phyloP scores from a whole-genome alignment of 1,284 basidiomycete genomes.

The Cystobasidiaceae sp. region DNA sequence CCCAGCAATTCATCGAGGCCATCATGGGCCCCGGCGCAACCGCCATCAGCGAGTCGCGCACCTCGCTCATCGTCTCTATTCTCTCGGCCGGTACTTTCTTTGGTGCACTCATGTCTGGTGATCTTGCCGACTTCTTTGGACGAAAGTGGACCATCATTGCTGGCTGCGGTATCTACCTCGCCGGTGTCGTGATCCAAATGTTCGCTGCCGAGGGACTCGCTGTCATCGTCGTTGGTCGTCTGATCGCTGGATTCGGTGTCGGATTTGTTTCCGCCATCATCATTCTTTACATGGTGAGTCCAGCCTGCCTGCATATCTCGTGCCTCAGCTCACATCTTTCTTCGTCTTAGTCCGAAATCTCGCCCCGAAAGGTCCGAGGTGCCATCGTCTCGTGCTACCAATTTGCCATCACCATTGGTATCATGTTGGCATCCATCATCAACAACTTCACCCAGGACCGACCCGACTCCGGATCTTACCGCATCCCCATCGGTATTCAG shows the following conservation, averaged over 20 bases:
- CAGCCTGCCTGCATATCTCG: no score
- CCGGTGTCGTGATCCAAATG: conserved; percentile 31
- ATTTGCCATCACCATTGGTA: conserved; percentile 35
- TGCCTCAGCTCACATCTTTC: no score
- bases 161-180: conserved; percentile 24
- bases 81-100: conserved; percentile 65
- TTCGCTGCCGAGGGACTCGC: conserved; percentile 18
- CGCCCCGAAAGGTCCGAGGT: conserved; percentile 32
- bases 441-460: conserved; percentile 34
- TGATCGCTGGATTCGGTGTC: conserved; percentile 34
- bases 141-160: conserved; percentile 25
- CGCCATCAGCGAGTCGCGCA: conserved; percentile 7
- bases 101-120: conserved; percentile 47
- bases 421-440: conserved; percentile 33
- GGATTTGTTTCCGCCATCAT: conserved; percentile 34
- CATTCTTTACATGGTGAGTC: conserved; percentile 31
- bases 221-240: no score
- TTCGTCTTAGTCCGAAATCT: conserved; percentile 27
- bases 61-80: conserved; percentile 59
- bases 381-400: conserved; percentile 34
- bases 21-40: conserved; percentile 31
- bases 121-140: conserved; percentile 31
- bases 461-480: conserved; percentile 34
- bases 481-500: conserved; percentile 40
- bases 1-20: conserved; percentile 33